Percentiles rank a stretch among this genome's conserved stretches.
Conservation (phyloP, 2,329 filamentous ascomycete species). For the Decorospora gaudefroyi region DNA sequence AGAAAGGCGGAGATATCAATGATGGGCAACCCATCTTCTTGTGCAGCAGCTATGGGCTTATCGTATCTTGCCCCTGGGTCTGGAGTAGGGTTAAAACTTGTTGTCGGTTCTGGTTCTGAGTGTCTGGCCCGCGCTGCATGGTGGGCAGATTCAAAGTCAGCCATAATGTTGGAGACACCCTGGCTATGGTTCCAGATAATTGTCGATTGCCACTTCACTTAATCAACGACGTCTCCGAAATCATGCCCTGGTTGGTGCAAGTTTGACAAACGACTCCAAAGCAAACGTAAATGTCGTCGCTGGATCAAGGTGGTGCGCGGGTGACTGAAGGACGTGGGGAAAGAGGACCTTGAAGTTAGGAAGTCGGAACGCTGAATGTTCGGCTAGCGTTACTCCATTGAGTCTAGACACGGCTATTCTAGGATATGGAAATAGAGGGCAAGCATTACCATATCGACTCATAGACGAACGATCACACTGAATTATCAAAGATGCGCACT, state of each 20-base stretch:
- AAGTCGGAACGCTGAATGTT: constrained; percentile 1
- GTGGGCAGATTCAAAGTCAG: constrained; percentile 21
- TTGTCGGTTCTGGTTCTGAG: background rate
- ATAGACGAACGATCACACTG: background rate
- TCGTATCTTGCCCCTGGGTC: constrained; percentile 12
- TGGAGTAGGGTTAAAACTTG: constrained; percentile 30
- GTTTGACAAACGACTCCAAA: too few relatives aligned
- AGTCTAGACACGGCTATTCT: constrained; percentile 16
- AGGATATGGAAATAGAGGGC: constrained; percentile 3
- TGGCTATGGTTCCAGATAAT: too few relatives aligned
- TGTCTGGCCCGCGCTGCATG: constrained; percentile 13
- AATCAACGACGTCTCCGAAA: too few relatives aligned
- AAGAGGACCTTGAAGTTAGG: constrained; percentile 1
- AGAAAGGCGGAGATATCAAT: constrained; percentile 52
- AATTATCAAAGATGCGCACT: background rate
- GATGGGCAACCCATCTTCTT: constrained; percentile 42
- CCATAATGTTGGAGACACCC: constrained; percentile 18
- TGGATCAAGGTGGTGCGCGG: too few relatives aligned
- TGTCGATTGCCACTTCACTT: too few relatives aligned
- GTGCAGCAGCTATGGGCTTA: constrained; percentile 20
- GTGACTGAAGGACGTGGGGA: background rate
- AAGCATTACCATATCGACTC: background rate
- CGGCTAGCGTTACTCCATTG: constrained; percentile 13
- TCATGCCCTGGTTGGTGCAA: too few relatives aligned
- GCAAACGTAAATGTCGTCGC: too few relatives aligned